Evolutionary conservation across 345 rosid species (phyloP).

Genomic region (Brassica incana): DNA sequence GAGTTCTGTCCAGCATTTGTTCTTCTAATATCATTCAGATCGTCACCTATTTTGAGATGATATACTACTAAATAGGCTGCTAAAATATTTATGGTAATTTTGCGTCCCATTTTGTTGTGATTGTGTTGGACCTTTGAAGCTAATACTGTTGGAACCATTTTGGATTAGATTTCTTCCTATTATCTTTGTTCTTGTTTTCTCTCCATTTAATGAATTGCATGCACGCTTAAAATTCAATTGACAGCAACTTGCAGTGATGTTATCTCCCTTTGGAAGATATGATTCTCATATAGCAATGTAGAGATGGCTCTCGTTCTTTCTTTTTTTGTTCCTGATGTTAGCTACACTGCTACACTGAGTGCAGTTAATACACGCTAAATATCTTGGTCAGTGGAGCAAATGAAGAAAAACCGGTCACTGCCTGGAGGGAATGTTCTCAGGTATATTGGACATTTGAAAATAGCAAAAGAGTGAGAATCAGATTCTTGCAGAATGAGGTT

Average conservation of each 20-base stretch:
- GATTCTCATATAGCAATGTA: constrained; percentile 2
- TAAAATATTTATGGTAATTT: background rate
- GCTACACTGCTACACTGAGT: constrained; percentile 23
- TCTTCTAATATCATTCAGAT: background rate
- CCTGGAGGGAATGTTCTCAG: constrained; percentile 40
- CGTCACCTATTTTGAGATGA: constrained; percentile 11
- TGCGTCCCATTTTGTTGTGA: background rate
- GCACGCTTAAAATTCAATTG: background rate
- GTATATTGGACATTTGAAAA: constrained; percentile 42
- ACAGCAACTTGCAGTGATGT: background rate
- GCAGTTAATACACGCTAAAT: constrained; percentile 8
- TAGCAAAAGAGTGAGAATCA: constrained; percentile 53
- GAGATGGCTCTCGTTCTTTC: constrained; percentile 4
- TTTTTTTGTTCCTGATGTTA: background rate
- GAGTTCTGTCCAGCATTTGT: constrained; percentile 13
- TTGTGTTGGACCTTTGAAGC: constrained; percentile 4
- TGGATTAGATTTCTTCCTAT: background rate
- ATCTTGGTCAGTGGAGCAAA: constrained; percentile 12
- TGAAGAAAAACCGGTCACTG: constrained; percentile 24
- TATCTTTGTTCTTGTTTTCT: background rate
- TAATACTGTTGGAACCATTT: constrained; percentile 1
- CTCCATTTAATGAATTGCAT: background rate
- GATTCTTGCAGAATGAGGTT: constrained; percentile 63
- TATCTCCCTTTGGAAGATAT: constrained; percentile 9
- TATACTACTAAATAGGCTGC: constrained; percentile 7